Evolutionary conservation across 371 early-diverging fungal species (phyloP), one percentile per base, ranked within the genome.

Genomic region (Mortierella polycephala): DNA sequence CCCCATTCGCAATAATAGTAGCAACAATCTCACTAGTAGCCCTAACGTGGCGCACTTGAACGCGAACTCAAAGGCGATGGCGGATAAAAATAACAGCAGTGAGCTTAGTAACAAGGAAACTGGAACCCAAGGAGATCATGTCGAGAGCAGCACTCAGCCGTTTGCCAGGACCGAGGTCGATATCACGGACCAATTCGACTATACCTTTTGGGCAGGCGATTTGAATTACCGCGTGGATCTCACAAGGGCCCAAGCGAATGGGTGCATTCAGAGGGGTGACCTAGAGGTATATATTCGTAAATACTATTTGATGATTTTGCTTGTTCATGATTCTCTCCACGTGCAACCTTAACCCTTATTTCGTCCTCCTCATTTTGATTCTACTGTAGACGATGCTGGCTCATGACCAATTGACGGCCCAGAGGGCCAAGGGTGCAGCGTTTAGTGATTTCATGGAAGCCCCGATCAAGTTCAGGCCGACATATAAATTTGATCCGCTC

Each of bases 381-480:
- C 39, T 60, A 12, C 14, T 41, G 16, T 66, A 92, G 87, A 82
- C 85, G 1, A 59, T 91, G 37, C 68, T 90, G 23, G 64, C 80
- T 44, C 84, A 87, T 60, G 94, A 94, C 75, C 92, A 94, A 66
- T 81, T 94, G 10, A 59, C 75, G 3, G 51, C 60, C 5, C 90
- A 92, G 46, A 67, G 84, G 84, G 67, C 75, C 51, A 42, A 62
- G 57, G 54, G 88, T 81, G 12, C 56, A 60, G 86, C 75, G 46
- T 90, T 97, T 64, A 57, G 67, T 7, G 88, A 85, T 0, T 97
- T 91, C 73, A 59, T 76, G 42, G 97, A 97, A 76, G 87, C 86
- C n/a, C 87, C 88, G n/a, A 94, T 97, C 46, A 66, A 70, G 2
- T 97, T 97, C 75, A 85, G 82, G 21, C 97, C 97, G 14, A 96